Evolutionary conservation across 331 rosid species (phyloP).

Genomic region (Phaseolus coccineus): DNA sequence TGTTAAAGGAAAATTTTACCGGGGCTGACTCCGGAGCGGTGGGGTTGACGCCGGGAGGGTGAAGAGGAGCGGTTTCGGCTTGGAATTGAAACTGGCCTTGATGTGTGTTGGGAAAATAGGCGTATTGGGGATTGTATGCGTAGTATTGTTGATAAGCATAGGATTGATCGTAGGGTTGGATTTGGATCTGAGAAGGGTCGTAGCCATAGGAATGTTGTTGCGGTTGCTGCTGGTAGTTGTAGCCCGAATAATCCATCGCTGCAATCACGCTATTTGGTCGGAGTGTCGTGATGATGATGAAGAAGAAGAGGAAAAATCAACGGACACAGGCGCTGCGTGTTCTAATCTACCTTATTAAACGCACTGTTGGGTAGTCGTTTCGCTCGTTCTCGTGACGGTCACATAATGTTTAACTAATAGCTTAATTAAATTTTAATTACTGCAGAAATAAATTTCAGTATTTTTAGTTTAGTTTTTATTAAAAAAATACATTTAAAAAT

Average conservation of each 20-base stretch:
- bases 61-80: slow-evolving; percentile 61
- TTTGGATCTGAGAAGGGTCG: slow-evolving; percentile 60
- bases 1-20: slow-evolving; percentile 45
- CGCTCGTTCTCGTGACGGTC: background rate
- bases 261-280: slow-evolving; percentile 18
- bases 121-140: slow-evolving; percentile 53
- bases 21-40: slow-evolving; percentile 42
- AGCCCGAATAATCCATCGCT: slow-evolving; percentile 50
- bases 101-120: slow-evolving; percentile 47
- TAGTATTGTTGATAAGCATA: slow-evolving; percentile 58
- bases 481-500: too few relatives aligned
- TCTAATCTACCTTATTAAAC: background rate
- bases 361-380: slow-evolving; percentile 27
- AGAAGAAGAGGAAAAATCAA: slow-evolving; percentile 9
- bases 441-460: too few relatives aligned
- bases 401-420: too few relatives aligned
- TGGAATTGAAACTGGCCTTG: slow-evolving; percentile 52
- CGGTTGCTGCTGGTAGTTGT: slow-evolving; percentile 41
- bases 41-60: slow-evolving; percentile 79
- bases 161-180: slow-evolving; percentile 62
- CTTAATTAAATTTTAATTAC: too few relatives aligned
- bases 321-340: background rate
- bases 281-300: background rate
- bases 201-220: slow-evolving; percentile 46
- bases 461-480: too few relatives aligned